Evolutionary conservation across 192 early-diverging fungal species (phyloP), one percentile per base, ranked within the genome.

Genomic region (Phlyctochytrium bullatum): DNA sequence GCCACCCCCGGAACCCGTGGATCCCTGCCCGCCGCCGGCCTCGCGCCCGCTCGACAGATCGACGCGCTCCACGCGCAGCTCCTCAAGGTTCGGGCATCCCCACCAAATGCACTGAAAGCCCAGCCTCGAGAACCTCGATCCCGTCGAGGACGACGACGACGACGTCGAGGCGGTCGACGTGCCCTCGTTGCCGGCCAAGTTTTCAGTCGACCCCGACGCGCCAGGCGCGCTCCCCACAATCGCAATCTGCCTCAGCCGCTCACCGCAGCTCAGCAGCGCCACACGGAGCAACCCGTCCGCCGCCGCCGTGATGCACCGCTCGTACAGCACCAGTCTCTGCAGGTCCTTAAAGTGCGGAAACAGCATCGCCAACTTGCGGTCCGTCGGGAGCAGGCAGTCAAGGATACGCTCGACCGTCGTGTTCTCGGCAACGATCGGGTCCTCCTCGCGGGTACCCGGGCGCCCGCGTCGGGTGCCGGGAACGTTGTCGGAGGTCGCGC

Each of bases 241-340:
- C 20, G 20, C 54, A 28, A 57, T 28, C 20, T 28, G 54, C 54
- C 27, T 28, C 54, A 57, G 54, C 54, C 6, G 16, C 20, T 10
- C 54, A 57, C 54, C 54, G 20, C 16, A 28, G 20, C 6, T 57
- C 54, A 57, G 10, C 16, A 57, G 12, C 4, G 54, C 54, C 10
- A 10, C 10, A 6, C 54, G 54, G 27, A 57, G 54, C 12, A 57
- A 10, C 4, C 12, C 54, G 25, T 57, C 54, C 12, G 54, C 16
- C 14, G 54, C 54, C 12, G 54, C 54, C 27, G 54, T 57, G 54
- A 27, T 25, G 54, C 54, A 57, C 12, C 54, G 54, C 16, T 57
- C 54, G 54, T 57, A 25, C 4, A 57, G 27, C 12, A 57, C 54
- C 16, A 57, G 54, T 10, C 20, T 10, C 12, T 25, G 54, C 4